Conservation (phyloP, 352 stramenopile species). For the Albugo laibachii region DNA sequence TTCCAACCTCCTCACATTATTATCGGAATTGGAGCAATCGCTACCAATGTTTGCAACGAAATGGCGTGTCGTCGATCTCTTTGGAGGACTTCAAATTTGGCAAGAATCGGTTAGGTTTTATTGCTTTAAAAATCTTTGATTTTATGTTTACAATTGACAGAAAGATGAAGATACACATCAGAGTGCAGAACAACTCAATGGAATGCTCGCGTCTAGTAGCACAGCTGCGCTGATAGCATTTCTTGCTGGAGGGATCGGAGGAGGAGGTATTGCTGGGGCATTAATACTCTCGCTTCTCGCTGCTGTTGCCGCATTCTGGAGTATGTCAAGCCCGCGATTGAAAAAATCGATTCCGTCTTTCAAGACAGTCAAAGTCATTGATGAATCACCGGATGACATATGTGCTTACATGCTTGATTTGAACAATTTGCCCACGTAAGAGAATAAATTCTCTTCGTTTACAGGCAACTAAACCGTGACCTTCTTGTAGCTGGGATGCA, state of each 20-base stretch:
- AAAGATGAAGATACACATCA: neutral
- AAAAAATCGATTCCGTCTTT: constrained; percentile 31
- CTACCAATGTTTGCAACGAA: constrained; percentile 49
- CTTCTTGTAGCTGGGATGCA: constrained; percentile 31
- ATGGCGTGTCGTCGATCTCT: constrained; percentile 47
- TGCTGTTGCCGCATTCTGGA: constrained; percentile 27
- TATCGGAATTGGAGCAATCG: constrained; percentile 49
- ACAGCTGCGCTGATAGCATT: constrained; percentile 37
- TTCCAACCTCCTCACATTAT: constrained; percentile 32
- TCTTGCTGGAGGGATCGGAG: constrained; percentile 38
- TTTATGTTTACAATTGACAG: neutral
- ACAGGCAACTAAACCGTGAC: neutral
- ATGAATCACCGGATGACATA: constrained; percentile 38
- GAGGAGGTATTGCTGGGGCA: constrained; percentile 24
- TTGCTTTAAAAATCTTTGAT: neutral
- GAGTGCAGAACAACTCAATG: constrained; percentile 27
- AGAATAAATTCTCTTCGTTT: neutral
- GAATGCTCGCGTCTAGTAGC: constrained; percentile 27
- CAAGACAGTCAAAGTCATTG: constrained; percentile 43
- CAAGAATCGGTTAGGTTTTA: constrained; percentile 16
- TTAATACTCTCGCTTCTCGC: constrained; percentile 27
- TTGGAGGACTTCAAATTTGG: constrained; percentile 45
- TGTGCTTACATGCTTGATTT: constrained; percentile 62
- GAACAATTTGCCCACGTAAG: constrained; percentile 32
- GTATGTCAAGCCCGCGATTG: constrained; percentile 18